Evolutionary conservation across 805 yeast genomes (phyloP), one percentile per base, ranked within the genome.

Genomic region (Saccharomycopsis sp.): DNA sequence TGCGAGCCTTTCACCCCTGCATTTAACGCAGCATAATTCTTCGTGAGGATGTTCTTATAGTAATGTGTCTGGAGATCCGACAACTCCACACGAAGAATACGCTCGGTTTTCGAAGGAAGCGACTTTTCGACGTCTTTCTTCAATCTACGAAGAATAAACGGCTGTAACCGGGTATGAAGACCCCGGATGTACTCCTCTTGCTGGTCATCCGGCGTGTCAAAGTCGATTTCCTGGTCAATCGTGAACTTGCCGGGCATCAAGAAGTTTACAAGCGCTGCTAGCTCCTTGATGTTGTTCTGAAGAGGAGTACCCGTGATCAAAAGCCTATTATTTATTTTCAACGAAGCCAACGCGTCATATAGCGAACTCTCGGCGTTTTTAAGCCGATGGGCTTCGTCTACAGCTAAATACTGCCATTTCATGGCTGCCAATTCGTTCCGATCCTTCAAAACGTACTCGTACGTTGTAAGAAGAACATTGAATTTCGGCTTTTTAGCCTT

Each of bases 101-200:
- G 82, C 73, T 94, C 99, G 0, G 97, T 87, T 70, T 94, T 94
- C 1, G 97, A 89, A 1, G 99, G 99, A 63, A 94, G 77, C 0
- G 97, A 90, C 69, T 93, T 96, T 70, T 96, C 99, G 12, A 94
- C 99, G 73, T 94, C 99, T 69, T 94, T 94, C 71, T 94, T 94
- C 70, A 96, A 79, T 67, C 99, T 82, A 71, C 99, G 84, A 63
- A 94, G 76, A 59, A 94, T 94, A 68, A 86, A 94, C 0, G 99
- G 98, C 69, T 92, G 92, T 65, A 94, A 81, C 61, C 90, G 83
- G 58, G 78, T 77, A 68, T 94, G 99, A 53, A 94, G 77, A 63
- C 86, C 87, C 68, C 91, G 85, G 65, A 94, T 94, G 69, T 90
- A 93, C 29, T 78, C 80, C 71, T 94, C 99, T 67, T 94, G 97